Evolutionary conservation across 2,329 filamentous ascomycete genomes (phyloP), one percentile per base, ranked within the genome.

Genomic region (Ophiostoma piceae): DNA sequence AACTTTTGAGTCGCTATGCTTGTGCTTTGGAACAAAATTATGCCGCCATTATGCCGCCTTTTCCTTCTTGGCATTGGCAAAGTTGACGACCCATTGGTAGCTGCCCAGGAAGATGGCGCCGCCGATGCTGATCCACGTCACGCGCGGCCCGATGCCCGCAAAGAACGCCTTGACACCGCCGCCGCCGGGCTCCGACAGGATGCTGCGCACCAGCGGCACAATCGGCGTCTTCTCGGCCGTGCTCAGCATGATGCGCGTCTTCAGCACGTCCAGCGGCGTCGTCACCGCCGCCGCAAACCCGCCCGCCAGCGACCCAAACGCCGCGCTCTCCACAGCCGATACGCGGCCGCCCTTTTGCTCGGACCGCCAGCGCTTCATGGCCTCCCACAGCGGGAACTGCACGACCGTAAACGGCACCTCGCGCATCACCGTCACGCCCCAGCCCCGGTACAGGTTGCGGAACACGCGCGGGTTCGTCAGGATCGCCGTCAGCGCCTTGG

Each of bases 381-480:
- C 88, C 80, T 99, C 95, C 95, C 95, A 99, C 73, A 99, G 85
- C 65, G 95, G 95, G 78, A 99, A 99, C 80, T 99, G 95, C 73
- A 99, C 91, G 11, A 97, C 89, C 2, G 96, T 98, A 77, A 99
- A 99, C 3, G 95, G 95, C 72, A 99, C 94, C 83, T 99, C 95
- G 71, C 95, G 88, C 81, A 97, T 90, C 68, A 99, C 89, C 1
- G 95, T 99, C 75, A 98, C 93, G 22, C 88, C 87, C 85, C 93
- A 97, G 1, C 96, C 95, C 47, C 95, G 85, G 79, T 99, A 99
- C 70, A 99, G 80, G 80, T 97, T 94, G 72, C 86, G 82, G 84
- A 92, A 88, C 66, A 98, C 90, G 72, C 81, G 79, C 70, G 83
- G 66, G 12, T 19, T 14, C 2, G 32, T 32, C 47, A 92, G 80